Evolutionary conservation across 805 yeast species (phyloP).

Genomic region (Limtongozyma cylindracea): DNA sequence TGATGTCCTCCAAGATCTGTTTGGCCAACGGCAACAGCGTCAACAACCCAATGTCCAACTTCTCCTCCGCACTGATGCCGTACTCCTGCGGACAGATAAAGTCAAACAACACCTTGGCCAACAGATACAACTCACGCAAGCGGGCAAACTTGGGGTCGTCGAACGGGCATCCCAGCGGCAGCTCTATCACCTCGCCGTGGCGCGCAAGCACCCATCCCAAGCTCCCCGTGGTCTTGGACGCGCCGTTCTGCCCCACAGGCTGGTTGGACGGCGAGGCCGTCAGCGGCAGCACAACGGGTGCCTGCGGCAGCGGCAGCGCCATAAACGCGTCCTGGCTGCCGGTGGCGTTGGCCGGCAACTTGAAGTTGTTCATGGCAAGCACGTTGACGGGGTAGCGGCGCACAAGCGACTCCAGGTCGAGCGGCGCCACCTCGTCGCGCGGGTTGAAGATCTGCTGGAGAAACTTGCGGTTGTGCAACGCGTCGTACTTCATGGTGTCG

Average conservation of each 20-base stretch:
- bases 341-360: constrained; percentile 18
- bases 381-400: constrained; percentile 52
- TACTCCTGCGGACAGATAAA: constrained; percentile 97
- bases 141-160: constrained; percentile 62
- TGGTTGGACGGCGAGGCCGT: constrained; percentile 6
- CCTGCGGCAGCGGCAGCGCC: too few relatives aligned
- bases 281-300: too few relatives aligned
- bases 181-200: constrained; percentile 2
- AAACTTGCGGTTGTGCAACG: constrained; percentile 81
- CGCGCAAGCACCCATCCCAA: constrained; percentile 3
- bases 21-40: constrained; percentile 87
- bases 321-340: too few relatives aligned
- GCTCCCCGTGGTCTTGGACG: constrained; percentile 1
- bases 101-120: constrained; percentile 85
- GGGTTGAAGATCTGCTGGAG: constrained; percentile 52
- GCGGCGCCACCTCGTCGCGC: constrained; percentile 12
- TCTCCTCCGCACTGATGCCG: constrained; percentile 89
- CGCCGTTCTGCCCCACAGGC: constrained; percentile 21
- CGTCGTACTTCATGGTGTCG: constrained; percentile 97
- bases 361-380: constrained; percentile 53
- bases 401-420: constrained; percentile 27
- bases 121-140: constrained; percentile 66
- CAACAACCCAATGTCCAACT: constrained; percentile 81
- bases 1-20: constrained; percentile 62
- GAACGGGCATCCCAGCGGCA: constrained; percentile 11